phyloP scores from a whole-genome alignment of 108 stramenopile genomes.

The Pseudonitzschia multiseries region DNA sequence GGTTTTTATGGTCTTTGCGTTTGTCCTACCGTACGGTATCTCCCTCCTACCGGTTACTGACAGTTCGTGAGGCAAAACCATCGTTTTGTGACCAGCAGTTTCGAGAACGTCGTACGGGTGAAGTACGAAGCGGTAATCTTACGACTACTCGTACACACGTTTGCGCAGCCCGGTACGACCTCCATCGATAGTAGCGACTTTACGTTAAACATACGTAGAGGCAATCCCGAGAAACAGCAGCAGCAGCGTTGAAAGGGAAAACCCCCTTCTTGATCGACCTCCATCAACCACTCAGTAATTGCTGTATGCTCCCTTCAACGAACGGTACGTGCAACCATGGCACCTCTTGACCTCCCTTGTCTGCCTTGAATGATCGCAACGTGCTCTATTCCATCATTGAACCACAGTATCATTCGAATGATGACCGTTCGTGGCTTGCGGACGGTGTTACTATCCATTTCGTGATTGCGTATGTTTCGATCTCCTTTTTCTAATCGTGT shows the following conservation, averaged over 20 bases:
- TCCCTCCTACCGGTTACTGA: not conserved
- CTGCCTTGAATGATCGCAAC: too few relatives aligned
- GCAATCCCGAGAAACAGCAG: not conserved
- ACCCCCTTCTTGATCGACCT: not conserved
- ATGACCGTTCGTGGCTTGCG: too few relatives aligned
- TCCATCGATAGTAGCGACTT: not conserved
- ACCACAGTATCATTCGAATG: too few relatives aligned
- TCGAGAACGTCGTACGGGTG: not conserved
- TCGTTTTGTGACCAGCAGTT: not conserved
- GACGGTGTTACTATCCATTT: too few relatives aligned
- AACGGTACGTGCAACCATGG: constrained; percentile 6
- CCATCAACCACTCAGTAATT: not conserved
- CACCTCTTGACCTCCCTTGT: not conserved
- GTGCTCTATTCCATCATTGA: too few relatives aligned
- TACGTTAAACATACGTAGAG: not conserved
- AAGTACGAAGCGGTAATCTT: too few relatives aligned
- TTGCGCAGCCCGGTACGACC: not conserved
- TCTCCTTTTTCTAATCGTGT: not conserved
- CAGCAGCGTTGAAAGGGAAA: not conserved
- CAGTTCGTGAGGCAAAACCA: not conserved
- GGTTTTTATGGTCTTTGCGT: not conserved
- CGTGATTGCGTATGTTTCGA: not conserved
- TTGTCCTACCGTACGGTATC: not conserved
- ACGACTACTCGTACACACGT: not conserved
- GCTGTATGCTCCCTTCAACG: constrained; percentile 11